Base-by-base conservation (phyloP, 106 monocot genomes). In the Posidonia australis region DNA sequence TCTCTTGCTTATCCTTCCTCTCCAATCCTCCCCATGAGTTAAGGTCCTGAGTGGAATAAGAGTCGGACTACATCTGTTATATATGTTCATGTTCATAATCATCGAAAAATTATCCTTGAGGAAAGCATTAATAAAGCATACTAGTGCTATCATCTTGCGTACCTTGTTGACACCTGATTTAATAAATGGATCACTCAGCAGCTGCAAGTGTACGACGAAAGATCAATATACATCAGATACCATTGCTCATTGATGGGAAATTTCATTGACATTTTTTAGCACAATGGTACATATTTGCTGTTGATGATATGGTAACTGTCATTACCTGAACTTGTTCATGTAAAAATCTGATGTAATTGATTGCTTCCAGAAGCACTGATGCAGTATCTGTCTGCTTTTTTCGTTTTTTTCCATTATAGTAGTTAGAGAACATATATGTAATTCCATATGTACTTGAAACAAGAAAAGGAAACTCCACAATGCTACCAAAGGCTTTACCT, bases 401-500 rank as follows among this genome's bases (percentile, higher is more conserved):
- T 31, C 12, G 5, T 23, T 44, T 14, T 44, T 46, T 17, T n/a
- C 25, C 26, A 58, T 28, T 28, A 16, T 14, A 29, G 30, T 28
- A 16, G 28, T 5, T 24, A 25, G 27, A 26, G 48, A 14, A 25
- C 65, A 65, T 27, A 65, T 48, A 65, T 63, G 21, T 20, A 21
- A 44, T 10, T 22, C 6, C 41, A 45, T 19, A 21, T 44, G 20
- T 23, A 22, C 17, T 9, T 60, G 28, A 7, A 30, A 36, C 13
- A 13, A 16, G 23, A 5, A 22, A 36, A 31, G 5, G 6, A 31
- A n/a, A n/a, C n/a, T n/a, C n/a, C n/a, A n/a, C n/a, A n/a, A n/a
- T n/a, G n/a, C n/a, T n/a, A n/a, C n/a, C n/a, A n/a, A n/a, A 1
- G 14, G 19, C n/a, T 43, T 51, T 76, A 96, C 94, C 86, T 90